Base-by-base conservation (phyloP, 257 asterid genomes). In the Nicotiana otophora region DNA sequence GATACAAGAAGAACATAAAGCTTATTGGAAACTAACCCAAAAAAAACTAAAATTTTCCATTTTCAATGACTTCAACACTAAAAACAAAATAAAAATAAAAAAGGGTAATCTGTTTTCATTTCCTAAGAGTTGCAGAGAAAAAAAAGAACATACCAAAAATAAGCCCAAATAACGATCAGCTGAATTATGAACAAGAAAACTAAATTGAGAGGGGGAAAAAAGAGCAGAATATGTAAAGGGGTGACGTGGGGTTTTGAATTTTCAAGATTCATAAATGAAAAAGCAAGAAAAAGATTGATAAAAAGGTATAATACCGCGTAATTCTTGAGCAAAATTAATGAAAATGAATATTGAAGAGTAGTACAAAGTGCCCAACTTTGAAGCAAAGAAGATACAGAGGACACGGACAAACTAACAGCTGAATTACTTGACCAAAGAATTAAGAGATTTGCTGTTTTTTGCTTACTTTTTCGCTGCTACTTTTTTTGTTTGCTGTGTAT, bases 191-290 rank as follows among this genome's bases (percentile, higher is more conserved):
- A 74, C 26, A 74, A 46, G 80, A 14, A 74, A 4, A 74, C 26
- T 20, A 4, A 72, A 72, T 46, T 72, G 12, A 46, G 60, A 14
- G 26, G 48, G 48, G 48, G 48, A 0, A 48, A 6, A 31, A 48
- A 48, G 23, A 74, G 10, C 62, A 74, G 23, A 2, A 14, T 4
- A 26, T 12, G 60, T 46, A 72, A 20, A n/a, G 28, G 14, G 26
- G 26, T 46, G 26, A 26, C 48, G 60, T 48, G 80, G 62, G 80
- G 62, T 74, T 26, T 74, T 74, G 23, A 39, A 20, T 26, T 74
- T 74, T 48, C 80, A 74, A 74, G 80, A 74, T 74, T 42, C 62
- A 74, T 48, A 74, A 74, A 74, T 74, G 80, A 74, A 23, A 74
- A 48, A 7, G 15, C 42, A 48, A 48, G 12, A 51, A 74, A 74